A percentile compares a stretch with the other conserved stretches of the same genome.
Evolutionary conservation across 1,284 basidiomycete species (phyloP).

Genomic region (Ustilago hordei): DNA sequence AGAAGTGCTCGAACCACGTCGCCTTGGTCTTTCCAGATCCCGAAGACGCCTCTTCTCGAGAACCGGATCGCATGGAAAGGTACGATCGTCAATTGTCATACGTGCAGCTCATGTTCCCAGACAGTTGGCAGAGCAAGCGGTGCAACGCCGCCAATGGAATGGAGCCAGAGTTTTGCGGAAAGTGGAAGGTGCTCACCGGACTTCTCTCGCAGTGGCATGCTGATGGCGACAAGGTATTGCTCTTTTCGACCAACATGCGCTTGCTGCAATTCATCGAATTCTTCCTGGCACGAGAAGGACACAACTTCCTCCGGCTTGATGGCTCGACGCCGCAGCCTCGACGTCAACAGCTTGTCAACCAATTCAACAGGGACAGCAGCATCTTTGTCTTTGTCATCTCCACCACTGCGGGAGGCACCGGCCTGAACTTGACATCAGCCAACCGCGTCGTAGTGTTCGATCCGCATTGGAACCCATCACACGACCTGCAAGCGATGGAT

Average conservation of each 20-base stretch:
- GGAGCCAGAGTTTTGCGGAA: constrained; percentile 77
- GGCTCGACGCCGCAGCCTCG: constrained; percentile 73
- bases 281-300: constrained; percentile 76
- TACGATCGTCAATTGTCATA: constrained; percentile 61
- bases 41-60: constrained; percentile 27
- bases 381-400: constrained; percentile 86
- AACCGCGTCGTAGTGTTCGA: constrained; percentile 91
- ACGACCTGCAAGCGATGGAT: constrained; percentile 89
- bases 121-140: constrained; percentile 53
- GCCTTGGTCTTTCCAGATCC: constrained; percentile 81
- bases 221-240: constrained; percentile 72
- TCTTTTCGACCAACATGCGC: constrained; percentile 86
- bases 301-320: constrained; percentile 79
- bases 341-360: constrained; percentile 76
- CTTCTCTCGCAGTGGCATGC: constrained; percentile 74
- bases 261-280: constrained; percentile 82
- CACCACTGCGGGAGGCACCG: constrained; percentile 81
- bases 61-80: constrained; percentile 46
- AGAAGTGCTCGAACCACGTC: constrained; percentile 87
- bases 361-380: constrained; percentile 80
- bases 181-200: constrained; percentile 82
- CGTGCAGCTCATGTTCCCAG: constrained; percentile 64
- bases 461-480: constrained; percentile 81
- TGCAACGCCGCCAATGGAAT: constrained; percentile 53
- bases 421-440: constrained; percentile 87